These are phyloP conservation scores for Cylindrodendrum hubeiense DNA, from an alignment of 2,329 filamentous ascomycete species.

Conservation along the genomic window DNA sequence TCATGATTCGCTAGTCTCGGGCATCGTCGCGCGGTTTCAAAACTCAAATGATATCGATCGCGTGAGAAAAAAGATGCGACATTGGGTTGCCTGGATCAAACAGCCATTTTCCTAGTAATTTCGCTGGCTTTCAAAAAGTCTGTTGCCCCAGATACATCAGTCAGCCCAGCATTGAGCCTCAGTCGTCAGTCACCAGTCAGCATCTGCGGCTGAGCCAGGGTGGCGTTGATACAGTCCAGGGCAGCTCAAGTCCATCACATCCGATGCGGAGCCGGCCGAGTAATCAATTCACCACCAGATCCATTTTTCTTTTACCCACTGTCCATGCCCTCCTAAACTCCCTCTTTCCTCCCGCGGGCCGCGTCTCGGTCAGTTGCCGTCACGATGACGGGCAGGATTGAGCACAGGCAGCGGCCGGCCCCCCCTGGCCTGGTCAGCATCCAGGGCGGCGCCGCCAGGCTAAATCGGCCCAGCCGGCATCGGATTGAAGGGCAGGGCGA, in stretches of 20 bases:
- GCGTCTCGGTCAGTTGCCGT: slow-evolving; percentile 7
- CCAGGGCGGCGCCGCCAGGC: slow-evolving; percentile 33
- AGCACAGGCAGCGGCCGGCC: background rate
- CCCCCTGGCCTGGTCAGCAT: slow-evolving; percentile 31
- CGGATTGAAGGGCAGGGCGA: slow-evolving; percentile 27
- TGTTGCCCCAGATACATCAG: background rate
- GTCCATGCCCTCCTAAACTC: background rate
- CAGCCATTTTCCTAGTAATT: background rate
- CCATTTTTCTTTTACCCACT: slow-evolving; percentile 14
- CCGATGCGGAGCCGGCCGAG: slow-evolving; percentile 37
- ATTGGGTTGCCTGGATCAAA: slow-evolving; percentile 1
- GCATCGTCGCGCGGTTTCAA: background rate
- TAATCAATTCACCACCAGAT: slow-evolving; percentile 23
- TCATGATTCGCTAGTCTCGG: background rate
- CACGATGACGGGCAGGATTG: slow-evolving; percentile 22
- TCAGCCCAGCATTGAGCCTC: background rate
- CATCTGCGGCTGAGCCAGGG: slow-evolving; percentile 12
- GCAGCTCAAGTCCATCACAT: background rate
- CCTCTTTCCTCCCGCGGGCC: slow-evolving; percentile 6
- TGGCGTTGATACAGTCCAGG: slow-evolving; percentile 3
- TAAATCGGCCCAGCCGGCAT: slow-evolving; percentile 37
- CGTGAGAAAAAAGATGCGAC: slow-evolving; percentile 2
- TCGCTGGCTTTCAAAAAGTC: background rate
- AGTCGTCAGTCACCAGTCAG: slow-evolving; percentile 3
- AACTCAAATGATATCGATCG: background rate